Percentiles rank a stretch among this genome's conserved stretches.
These are phyloP conservation scores for Emmonsiellopsis sp. DNA, from an alignment of 2,329 filamentous ascomycete genomes.

Conservation along the genomic window DNA sequence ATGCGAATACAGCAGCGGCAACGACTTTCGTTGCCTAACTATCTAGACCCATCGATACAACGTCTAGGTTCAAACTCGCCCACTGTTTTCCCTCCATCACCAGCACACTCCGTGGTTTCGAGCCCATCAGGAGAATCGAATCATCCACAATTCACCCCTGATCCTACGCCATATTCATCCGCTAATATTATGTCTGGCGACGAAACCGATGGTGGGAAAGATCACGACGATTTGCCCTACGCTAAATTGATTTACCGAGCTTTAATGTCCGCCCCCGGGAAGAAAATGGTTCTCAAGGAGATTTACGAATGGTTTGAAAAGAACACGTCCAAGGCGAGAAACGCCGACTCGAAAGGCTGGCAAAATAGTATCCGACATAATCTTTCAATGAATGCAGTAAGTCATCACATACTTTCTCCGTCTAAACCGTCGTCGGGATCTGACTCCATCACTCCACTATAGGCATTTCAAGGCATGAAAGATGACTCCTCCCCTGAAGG, in stretches of 20 bases:
- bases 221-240: constrained; percentile 54
- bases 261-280: constrained; percentile 55
- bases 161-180: constrained; percentile 4
- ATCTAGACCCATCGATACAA: neutral
- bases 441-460: constrained; percentile 5
- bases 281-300: constrained; percentile 70
- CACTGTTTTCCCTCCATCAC: constrained; percentile 5
- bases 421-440: constrained; percentile 2
- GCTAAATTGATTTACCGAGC: constrained; percentile 71
- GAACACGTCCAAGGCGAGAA: constrained; percentile 66
- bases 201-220: constrained; percentile 10
- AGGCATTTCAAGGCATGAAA: constrained; percentile 28
- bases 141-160: neutral
- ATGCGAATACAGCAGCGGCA: neutral
- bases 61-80: neutral
- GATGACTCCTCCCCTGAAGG: constrained; percentile 26
- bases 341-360: constrained; percentile 61
- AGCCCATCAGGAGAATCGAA: constrained; percentile 7
- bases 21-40: neutral
- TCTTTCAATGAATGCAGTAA: constrained; percentile 86
- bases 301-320: constrained; percentile 85
- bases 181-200: constrained; percentile 17
- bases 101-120: constrained; percentile 8
- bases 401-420: constrained; percentile 22
- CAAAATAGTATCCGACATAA: constrained; percentile 95